Percentiles rank a stretch among this genome's conserved stretches.
Conservation (phyloP, 2,329 filamentous ascomycete genomes). For the Colletotrichum noveboracense region DNA sequence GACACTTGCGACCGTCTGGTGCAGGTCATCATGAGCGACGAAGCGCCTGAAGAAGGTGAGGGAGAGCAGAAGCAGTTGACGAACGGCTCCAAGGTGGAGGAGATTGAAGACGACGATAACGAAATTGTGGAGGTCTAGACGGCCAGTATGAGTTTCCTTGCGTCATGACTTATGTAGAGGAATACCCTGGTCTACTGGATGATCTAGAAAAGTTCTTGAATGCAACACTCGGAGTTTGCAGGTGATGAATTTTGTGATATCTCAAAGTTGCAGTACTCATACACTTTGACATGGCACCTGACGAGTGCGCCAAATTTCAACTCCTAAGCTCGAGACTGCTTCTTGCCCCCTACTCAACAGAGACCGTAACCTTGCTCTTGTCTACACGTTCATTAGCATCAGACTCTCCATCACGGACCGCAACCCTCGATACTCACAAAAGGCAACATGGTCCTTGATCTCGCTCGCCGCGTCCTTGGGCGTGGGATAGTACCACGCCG, state of each 20-base stretch:
- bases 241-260: neutral
- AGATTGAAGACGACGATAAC: conserved; percentile 56
- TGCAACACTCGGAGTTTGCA: neutral
- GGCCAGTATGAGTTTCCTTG: neutral
- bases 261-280: neutral
- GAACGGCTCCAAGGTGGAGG: conserved; percentile 49
- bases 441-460: conserved; percentile 62
- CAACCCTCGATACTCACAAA: conserved; percentile 50
- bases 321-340: neutral
- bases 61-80: conserved; percentile 34
- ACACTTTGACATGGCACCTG: neutral
- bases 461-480: conserved; percentile 51
- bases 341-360: conserved; percentile 10
- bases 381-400: conserved; percentile 26
- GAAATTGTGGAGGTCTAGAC: conserved; percentile 58
- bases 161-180: conserved; percentile 16
- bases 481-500: conserved; percentile 64
- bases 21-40: conserved; percentile 85
- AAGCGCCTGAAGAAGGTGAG: conserved; percentile 60
- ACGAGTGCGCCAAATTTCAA: neutral
- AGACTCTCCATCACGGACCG: neutral
- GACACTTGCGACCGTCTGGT: conserved; percentile 90
- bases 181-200: conserved; percentile 16
- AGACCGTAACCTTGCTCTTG: conserved; percentile 36
- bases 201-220: neutral